Evolutionary conservation across 2,329 filamentous ascomycete genomes (phyloP), one percentile per base, ranked within the genome.

Genomic region (Fusarium protoensiforme): DNA sequence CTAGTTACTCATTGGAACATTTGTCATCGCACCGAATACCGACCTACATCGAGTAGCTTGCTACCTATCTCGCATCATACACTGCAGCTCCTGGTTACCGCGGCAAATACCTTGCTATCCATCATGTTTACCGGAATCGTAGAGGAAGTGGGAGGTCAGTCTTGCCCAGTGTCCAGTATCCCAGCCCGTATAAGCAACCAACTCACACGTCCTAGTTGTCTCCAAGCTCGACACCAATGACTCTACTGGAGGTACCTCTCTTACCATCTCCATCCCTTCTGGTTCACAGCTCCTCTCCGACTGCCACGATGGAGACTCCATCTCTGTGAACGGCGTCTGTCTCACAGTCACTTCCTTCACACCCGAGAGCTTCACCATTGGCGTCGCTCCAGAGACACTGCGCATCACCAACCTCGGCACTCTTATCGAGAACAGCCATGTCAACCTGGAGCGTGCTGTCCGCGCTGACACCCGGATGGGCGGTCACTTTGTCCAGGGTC

Each of bases 401-500:
- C 95, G 96, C 67, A 91, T 97, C 66, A 99, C 97, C 68, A 97
- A 98, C 84, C 91, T 99, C n/a, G 96, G 95, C 71, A 86, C 86
- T 22, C 87, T 99, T 61, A 83, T 85, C 56, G 81, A 90, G 69
- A 87, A 87, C 46, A 93, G 91, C 69, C 86, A 85, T 24, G 95
- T 98, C 74, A 99, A 99, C 83, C 92, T 99, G 61, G 96, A 99
- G 87, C 92, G 96, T 18, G 96, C 96, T 5, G 95, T 99, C 62
- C 92, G 93, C 20, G 94, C 95, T 6, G 90, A 93, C 78, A 98
- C 96, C 53, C 94, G 96, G 64, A 98, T 99, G 94, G 96, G 97
- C 54, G 96, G 96, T 1, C 96, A 99, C 85, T 98, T 98, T 79
- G 96, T 98, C 35, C 97, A 99, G 84, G 96, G 96, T 43, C 96